Evolutionary conservation across 2,329 filamentous ascomycete species (phyloP), one percentile per base, ranked within the genome.

Genomic region (Colletotrichum higginsianum): DNA sequence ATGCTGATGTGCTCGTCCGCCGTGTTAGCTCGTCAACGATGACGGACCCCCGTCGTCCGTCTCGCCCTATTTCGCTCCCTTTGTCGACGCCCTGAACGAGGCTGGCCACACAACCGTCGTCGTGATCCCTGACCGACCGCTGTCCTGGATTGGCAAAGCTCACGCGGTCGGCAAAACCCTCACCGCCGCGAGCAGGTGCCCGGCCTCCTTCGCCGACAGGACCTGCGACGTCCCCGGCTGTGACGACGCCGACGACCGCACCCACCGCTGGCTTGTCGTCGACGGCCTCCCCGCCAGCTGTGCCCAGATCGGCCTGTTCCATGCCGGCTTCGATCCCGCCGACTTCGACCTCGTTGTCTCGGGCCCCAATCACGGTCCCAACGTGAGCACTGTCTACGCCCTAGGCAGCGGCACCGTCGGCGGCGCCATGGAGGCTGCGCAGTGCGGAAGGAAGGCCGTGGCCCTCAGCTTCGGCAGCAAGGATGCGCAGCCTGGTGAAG

Each of bases 91-190:
- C 26, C 84, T 91, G 64, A 83, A 89, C 77, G 78, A 83, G 65
- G 87, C 89, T 53, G 91, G 91, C 38, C 92, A 93, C 81, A 86
- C 85, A 11, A 91, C 94, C 67, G 92, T 91, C 12, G 91, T 94
- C 38, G 86, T 92, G 60, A 86, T 94, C 3, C 92, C 92, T 0
- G 87, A 93, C 79, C 87, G 87, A 26, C 92, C 94, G 79, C 86
- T 92, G 75, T 93, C 91, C 71, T 94, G 92, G 92, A 94, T 94
- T 74, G 91, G 91, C 75, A 94, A 94, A 84, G 92, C 92, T 2
- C 92, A 94, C 77, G 88, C 94, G 47, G 90, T 94, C 66, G 91
- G 91, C 60, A 88, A 90, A 73, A 87, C 88, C 42, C 85, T 92
- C 69, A 90, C 65, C 30, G 74, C 73, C 44, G 70, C 61, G 9